phyloP scores from a whole-genome alignment of 495 filamentous ascomycete species.

The Pyrenopolyporus hunteri region DNA sequence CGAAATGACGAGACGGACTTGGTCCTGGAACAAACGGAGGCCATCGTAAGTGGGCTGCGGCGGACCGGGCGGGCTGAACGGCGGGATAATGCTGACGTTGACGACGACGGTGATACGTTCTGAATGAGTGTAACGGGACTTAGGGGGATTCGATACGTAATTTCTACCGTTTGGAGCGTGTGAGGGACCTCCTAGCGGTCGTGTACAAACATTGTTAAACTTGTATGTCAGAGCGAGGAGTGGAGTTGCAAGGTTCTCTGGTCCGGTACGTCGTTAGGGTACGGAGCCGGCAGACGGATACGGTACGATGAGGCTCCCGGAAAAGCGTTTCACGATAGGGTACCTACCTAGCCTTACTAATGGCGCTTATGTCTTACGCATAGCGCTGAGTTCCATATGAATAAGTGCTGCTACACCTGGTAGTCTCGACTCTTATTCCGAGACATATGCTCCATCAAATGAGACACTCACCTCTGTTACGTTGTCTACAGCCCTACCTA shows the following conservation, averaged over 20 bases:
- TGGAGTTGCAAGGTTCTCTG: not conserved
- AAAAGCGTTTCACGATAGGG: not conserved
- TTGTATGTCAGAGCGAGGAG: not conserved
- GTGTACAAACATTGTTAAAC: conserved; percentile 19
- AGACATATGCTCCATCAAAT: not conserved
- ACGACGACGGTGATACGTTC: conserved; percentile 8
- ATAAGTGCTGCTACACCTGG: not conserved
- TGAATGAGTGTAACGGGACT: no score
- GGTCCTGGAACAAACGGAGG: conserved; percentile 9
- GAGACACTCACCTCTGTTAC: not conserved
- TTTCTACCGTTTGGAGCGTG: not conserved
- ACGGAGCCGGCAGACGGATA: not conserved
- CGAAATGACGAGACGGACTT: conserved; percentile 18
- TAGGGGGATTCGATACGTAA: not conserved
- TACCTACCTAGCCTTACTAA: conserved; percentile 1
- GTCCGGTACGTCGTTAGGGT: conserved; percentile 9
- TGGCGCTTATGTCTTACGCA: conserved; percentile 2
- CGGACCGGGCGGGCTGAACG: not conserved
- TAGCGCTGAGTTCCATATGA: not conserved
- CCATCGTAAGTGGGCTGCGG: conserved; percentile 13
- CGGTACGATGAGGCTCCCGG: not conserved
- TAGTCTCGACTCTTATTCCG: not conserved
- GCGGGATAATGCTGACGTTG: not conserved
- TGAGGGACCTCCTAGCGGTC: not conserved
- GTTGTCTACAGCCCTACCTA: no score